phyloP scores from a whole-genome alignment of 768 basidiomycete species.

The Mycena metata region DNA sequence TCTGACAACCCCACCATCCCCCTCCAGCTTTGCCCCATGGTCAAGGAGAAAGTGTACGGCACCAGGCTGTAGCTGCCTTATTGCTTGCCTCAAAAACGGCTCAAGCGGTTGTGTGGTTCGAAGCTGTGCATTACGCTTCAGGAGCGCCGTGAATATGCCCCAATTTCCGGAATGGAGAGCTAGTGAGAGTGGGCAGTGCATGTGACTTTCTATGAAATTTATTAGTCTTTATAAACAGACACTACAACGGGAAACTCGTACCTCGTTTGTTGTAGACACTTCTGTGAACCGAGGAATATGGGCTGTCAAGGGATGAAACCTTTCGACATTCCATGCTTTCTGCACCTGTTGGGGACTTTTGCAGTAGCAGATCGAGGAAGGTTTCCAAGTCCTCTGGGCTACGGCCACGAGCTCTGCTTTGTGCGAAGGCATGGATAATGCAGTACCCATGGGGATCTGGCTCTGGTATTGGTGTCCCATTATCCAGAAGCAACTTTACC shows the following conservation, averaged over 20 bases:
- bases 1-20: constrained; percentile 1
- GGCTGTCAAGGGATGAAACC: too few relatives aligned
- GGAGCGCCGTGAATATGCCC: constrained; percentile 15
- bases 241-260: too few relatives aligned
- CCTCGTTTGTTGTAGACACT: too few relatives aligned
- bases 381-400: background rate
- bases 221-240: too few relatives aligned
- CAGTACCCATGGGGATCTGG: constrained; percentile 17
- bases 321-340: constrained; percentile 17
- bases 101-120: constrained; percentile 17
- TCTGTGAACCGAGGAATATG: too few relatives aligned
- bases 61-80: background rate
- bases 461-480: constrained; percentile 8
- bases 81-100: background rate
- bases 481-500: constrained; percentile 19
- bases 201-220: too few relatives aligned
- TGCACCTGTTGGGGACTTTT: constrained; percentile 17
- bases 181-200: constrained; percentile 27
- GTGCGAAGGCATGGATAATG: constrained; percentile 7
- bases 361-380: constrained; percentile 24
- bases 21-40: constrained; percentile 11
- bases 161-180: constrained; percentile 23
- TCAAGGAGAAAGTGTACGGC: constrained; percentile 15
- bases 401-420: background rate
- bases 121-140: constrained; percentile 23